Conservation (phyloP, 768 basidiomycete genomes). For the Boletus fagicola region DNA sequence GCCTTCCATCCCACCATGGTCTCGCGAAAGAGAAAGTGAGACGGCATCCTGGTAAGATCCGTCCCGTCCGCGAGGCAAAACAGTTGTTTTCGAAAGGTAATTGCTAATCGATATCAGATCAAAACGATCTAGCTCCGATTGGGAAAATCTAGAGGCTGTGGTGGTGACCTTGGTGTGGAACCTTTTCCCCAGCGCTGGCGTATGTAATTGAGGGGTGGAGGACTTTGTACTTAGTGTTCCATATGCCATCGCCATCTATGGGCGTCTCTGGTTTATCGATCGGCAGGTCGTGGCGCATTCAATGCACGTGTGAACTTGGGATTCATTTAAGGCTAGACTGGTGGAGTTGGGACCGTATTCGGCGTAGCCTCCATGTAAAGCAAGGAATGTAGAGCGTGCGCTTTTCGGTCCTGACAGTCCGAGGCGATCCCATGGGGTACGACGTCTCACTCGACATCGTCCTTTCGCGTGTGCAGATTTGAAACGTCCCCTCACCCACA, state of each 20-base stretch:
- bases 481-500: neutral
- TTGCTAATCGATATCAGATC: constrained; percentile 21
- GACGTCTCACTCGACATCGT: neutral
- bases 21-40: neutral
- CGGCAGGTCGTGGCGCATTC: neutral
- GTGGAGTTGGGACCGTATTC: neutral
- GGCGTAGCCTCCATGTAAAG: neutral
- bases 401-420: neutral
- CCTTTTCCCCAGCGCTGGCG: neutral
- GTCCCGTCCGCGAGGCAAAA: constrained; percentile 1
- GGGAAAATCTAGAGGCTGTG: neutral
- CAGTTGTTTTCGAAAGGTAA: neutral
- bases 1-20: neutral
- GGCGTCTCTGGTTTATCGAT: neutral
- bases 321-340: neutral
- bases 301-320: neutral
- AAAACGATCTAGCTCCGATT: constrained; percentile 19
- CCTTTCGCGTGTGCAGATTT: neutral
- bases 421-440: neutral
- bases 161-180: neutral
- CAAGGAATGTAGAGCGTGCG: neutral
- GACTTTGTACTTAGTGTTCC: neutral
- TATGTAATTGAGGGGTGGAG: neutral
- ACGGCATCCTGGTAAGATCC: constrained; percentile 5
- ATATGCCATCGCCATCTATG: neutral